A percentile compares a stretch with the other conserved stretches of the same genome.
Conservation (phyloP, 495 filamentous ascomycete genomes). For the Pyrenopolyporus hunteri region DNA sequence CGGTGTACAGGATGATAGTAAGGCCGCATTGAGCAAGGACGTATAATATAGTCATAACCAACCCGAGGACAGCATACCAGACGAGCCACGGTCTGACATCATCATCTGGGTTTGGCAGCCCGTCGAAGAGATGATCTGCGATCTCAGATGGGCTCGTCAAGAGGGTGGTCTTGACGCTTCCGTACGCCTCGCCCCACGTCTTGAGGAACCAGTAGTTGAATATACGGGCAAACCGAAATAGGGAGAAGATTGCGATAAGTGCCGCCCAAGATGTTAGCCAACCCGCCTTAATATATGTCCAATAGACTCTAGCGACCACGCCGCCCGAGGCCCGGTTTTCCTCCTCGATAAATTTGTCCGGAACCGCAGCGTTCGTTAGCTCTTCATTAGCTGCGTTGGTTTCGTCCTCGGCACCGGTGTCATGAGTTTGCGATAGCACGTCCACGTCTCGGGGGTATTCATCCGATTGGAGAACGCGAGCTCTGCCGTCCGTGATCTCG, state of each 20-base stretch:
- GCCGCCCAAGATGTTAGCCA: constrained; percentile 72
- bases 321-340: constrained; percentile 78
- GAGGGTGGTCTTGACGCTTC: constrained; percentile 2
- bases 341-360: constrained; percentile 82
- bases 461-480: constrained; percentile 35
- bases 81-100: constrained; percentile 77
- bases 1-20: constrained; percentile 72
- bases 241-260: constrained; percentile 61
- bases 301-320: constrained; percentile 76
- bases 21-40: constrained; percentile 64
- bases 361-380: constrained; percentile 58
- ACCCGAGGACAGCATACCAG: constrained; percentile 66
- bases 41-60: constrained; percentile 61
- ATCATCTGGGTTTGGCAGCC: constrained; percentile 67
- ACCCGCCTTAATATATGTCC: constrained; percentile 81
- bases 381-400: constrained; percentile 42
- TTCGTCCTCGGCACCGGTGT: constrained; percentile 44
- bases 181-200: constrained; percentile 80
- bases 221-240: constrained; percentile 65
- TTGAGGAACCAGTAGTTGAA: constrained; percentile 82
- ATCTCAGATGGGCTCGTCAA: constrained; percentile 4
- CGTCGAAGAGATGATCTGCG: constrained; percentile 50
- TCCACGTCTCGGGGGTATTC: constrained; percentile 37
- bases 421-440: constrained; percentile 37
- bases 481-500: constrained; percentile 59